A percentile compares a stretch with the other conserved stretches of the same genome.
Conservation (phyloP, 2,329 filamentous ascomycete genomes). For the Neodidymelliopsis sp. region DNA sequence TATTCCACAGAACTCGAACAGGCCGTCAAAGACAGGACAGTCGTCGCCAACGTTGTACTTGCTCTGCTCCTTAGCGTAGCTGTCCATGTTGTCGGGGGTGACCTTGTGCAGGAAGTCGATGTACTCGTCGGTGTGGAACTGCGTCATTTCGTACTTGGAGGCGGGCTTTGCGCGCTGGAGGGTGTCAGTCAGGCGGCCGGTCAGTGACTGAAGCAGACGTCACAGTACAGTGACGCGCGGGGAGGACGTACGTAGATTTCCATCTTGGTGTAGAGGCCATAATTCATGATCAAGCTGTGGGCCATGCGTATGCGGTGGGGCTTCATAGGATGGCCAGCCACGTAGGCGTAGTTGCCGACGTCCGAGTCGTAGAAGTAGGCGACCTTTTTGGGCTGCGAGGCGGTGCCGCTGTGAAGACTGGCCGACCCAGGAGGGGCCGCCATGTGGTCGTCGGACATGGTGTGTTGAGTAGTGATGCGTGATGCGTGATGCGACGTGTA, state of each 20-base stretch:
- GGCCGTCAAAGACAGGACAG: slow-evolving; percentile 71
- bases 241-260: slow-evolving; percentile 71
- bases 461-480: background rate
- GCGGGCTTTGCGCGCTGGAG: slow-evolving; percentile 56
- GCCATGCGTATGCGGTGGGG: slow-evolving; percentile 73
- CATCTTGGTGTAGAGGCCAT: slow-evolving; percentile 76
- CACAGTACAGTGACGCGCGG: too few relatives aligned
- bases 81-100: slow-evolving; percentile 98
- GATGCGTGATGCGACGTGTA: background rate
- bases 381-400: slow-evolving; percentile 71
- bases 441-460: slow-evolving; percentile 29
- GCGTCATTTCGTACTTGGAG: slow-evolving; percentile 74
- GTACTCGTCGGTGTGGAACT: slow-evolving; percentile 77
- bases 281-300: slow-evolving; percentile 73
- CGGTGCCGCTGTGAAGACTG: slow-evolving; percentile 31
- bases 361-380: slow-evolving; percentile 99
- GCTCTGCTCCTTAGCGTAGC: slow-evolving; percentile 88
- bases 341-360: slow-evolving; percentile 97
- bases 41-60: slow-evolving; percentile 72
- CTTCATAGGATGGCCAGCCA: slow-evolving; percentile 74
- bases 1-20: slow-evolving; percentile 76
- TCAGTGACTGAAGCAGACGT: too few relatives aligned
- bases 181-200: background rate
- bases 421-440: slow-evolving; percentile 16
- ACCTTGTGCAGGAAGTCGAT: slow-evolving; percentile 82